A percentile compares a stretch with the other conserved stretches of the same genome.
Evolutionary conservation across 441 rosid species (phyloP).

Genomic region (Gossypium trilobum): DNA sequence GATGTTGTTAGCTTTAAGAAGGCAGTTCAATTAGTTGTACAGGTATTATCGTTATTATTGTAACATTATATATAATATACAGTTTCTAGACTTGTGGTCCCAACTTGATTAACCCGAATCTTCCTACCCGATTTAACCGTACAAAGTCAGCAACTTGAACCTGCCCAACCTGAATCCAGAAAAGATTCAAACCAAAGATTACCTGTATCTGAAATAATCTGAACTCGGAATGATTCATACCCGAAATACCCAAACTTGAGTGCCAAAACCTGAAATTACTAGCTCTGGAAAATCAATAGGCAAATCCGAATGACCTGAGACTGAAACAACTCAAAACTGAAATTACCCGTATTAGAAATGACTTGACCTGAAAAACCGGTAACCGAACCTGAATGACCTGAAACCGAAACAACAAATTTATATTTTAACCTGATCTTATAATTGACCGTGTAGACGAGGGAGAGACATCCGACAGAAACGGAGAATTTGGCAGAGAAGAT

Average conservation of each 20-base stretch:
- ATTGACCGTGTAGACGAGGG: constrained; percentile 39
- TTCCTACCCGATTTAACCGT: not conserved
- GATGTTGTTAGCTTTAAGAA: constrained; percentile 70
- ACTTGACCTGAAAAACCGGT: not conserved
- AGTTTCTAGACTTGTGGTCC: not conserved
- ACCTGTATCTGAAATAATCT: not conserved
- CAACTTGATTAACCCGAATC: not conserved
- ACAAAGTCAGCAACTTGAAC: not conserved
- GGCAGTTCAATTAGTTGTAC: constrained; percentile 59
- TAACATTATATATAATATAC: not conserved
- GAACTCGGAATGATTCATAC: not conserved
- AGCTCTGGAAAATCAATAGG: not conserved
- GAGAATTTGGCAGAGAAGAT: constrained; percentile 61
- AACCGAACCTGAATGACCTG: not conserved
- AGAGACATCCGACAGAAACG: constrained; percentile 26
- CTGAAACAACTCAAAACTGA: not conserved
- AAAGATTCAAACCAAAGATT: too few relatives aligned
- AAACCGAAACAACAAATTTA: not conserved
- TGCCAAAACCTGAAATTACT: not conserved
- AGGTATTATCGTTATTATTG: constrained; percentile 36
- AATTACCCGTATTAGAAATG: not conserved
- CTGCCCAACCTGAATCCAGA: not conserved
- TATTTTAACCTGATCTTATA: not conserved
- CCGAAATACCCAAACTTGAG: not conserved
- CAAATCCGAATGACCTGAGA: not conserved